phyloP scores from a whole-genome alignment of 306 rosid genomes.

The Pyrus bretschneideri region DNA sequence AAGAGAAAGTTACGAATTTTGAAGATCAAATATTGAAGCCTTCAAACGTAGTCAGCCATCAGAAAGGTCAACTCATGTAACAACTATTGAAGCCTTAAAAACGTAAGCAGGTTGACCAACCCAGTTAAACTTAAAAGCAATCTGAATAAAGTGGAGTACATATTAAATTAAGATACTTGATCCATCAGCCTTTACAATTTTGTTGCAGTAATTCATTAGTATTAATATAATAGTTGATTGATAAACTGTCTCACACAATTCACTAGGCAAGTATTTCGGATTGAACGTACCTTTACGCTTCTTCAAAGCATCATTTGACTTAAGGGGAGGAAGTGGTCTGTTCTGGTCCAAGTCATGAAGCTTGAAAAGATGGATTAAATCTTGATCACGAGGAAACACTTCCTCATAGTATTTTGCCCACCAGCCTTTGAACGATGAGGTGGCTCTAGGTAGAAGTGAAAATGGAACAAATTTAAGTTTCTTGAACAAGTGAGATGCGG shows the following conservation, averaged over 20 bases:
- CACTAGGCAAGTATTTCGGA: neutral
- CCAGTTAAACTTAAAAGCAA: neutral
- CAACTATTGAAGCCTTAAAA: neutral
- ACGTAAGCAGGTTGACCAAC: neutral
- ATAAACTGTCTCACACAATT: neutral
- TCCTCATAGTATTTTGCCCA: neutral
- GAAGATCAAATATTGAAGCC: neutral
- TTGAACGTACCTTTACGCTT: neutral
- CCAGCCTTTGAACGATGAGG: conserved; percentile 2
- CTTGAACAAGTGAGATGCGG: neutral
- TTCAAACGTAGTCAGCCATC: neutral
- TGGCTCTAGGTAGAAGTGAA: neutral
- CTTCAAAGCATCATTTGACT: neutral
- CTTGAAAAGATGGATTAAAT: neutral
- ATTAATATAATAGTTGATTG: neutral
- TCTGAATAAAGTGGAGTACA: neutral
- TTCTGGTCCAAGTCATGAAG: neutral
- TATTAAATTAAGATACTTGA: neutral
- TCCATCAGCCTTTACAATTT: neutral
- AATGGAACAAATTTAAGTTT: neutral
- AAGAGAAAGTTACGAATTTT: neutral
- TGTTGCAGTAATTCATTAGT: neutral
- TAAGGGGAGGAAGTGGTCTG: neutral
- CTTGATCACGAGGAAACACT: neutral
- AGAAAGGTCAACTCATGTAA: neutral